Evolutionary conservation across 1,139 yeast species (phyloP).

Genomic region (Komagataea norvegica): DNA sequence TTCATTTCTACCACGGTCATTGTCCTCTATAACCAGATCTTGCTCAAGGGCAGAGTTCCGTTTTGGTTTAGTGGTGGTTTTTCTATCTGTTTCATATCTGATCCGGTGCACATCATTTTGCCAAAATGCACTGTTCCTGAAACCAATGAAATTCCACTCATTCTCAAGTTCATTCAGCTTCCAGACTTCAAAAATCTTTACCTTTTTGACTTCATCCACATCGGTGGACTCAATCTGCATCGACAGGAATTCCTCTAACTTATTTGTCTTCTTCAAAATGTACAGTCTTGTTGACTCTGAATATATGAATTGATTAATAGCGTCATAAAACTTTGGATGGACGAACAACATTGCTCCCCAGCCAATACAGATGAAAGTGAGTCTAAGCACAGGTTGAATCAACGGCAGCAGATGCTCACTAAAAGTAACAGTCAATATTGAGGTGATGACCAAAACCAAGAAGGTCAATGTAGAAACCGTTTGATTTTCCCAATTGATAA

Average conservation of each 20-base stretch:
- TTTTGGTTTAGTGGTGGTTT: conserved; percentile 28
- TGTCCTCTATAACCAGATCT: no score
- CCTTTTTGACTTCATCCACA: conserved; percentile 36
- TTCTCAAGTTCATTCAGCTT: conserved; percentile 42
- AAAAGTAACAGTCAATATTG: conserved; percentile 33
- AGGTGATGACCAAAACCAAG: conserved; percentile 31
- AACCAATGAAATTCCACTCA: conserved; percentile 61
- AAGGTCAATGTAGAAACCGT: conserved; percentile 53
- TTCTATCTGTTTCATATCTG: conserved; percentile 21
- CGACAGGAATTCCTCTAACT: conserved; percentile 37
- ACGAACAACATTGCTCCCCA: conserved; percentile 49
- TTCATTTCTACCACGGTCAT: no score
- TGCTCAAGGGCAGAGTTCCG: no score
- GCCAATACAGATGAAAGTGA: conserved; percentile 35
- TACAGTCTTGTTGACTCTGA: conserved; percentile 59
- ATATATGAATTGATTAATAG: conserved; percentile 41
- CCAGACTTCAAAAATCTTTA: conserved; percentile 73
- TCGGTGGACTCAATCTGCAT: conserved; percentile 30
- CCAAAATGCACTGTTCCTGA: conserved; percentile 50
- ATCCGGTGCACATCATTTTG: conserved; percentile 35
- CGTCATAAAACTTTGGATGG: conserved; percentile 53
- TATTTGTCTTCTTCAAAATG: conserved; percentile 42
- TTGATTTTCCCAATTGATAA: conserved; percentile 65
- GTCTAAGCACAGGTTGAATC: conserved; percentile 35
- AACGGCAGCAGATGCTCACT: conserved; percentile 28